Conservation (phyloP, 2,329 filamentous ascomycete species). For the Chaetomiaceae sp. region DNA sequence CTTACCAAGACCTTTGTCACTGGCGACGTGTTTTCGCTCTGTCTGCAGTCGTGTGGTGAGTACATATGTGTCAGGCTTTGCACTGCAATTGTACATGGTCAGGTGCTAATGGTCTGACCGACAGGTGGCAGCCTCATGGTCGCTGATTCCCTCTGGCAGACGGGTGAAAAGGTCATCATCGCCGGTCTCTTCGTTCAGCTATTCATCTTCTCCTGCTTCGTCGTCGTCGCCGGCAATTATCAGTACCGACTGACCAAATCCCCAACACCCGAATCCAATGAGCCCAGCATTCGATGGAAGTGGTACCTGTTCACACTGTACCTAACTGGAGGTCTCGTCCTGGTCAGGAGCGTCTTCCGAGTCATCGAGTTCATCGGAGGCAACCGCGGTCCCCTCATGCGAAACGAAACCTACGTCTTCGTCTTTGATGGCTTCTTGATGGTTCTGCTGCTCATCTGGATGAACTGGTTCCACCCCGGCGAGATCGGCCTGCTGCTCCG, state of each 20-base stretch:
- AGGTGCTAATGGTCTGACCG: too few relatives aligned
- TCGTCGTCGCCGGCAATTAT: slow-evolving; percentile 41
- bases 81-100: too few relatives aligned
- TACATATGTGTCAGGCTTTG: not conserved
- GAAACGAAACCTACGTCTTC: slow-evolving; percentile 42
- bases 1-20: slow-evolving; percentile 47
- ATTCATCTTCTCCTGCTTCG: slow-evolving; percentile 45
- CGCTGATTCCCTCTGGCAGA: too few relatives aligned
- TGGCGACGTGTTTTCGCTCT: slow-evolving; percentile 45
- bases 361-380: slow-evolving; percentile 45
- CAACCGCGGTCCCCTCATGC: slow-evolving; percentile 37
- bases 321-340: slow-evolving; percentile 38
- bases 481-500: not conserved
- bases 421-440: slow-evolving; percentile 29
- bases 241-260: slow-evolving; percentile 36
- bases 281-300: slow-evolving; percentile 16
- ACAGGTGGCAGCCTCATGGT: not conserved
- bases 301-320: slow-evolving; percentile 38
- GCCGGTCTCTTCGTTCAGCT: slow-evolving; percentile 46
- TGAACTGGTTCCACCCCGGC: too few relatives aligned
- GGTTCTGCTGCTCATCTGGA: slow-evolving; percentile 13
- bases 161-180: slow-evolving; percentile 40
- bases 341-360: slow-evolving; percentile 44
- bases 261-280: slow-evolving; percentile 26
- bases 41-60: slow-evolving; percentile 19